Evolutionary conservation across 202 grass and related monocot species (phyloP), one percentile per base, ranked within the genome.

Genomic region (Bolboschoenoplectus hybrid): DNA sequence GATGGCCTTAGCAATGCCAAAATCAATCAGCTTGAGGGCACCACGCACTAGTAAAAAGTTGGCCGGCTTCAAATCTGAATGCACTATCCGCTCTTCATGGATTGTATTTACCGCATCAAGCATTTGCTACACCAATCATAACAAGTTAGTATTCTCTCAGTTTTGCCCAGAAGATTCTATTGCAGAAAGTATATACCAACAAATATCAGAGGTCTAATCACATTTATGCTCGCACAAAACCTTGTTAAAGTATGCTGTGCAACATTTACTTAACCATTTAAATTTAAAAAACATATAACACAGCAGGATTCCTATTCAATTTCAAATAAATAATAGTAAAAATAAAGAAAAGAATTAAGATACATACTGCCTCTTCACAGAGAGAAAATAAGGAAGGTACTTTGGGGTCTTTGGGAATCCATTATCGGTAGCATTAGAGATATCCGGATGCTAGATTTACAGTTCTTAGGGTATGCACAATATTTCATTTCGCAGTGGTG

Each of bases 1-100:
- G 93, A 97, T 99, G 63, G 93, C 93, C 92, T 99, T 99, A 47
- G 97, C 97, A 58, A 99, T 97, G 68, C 97, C 93, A 80, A 99
- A 99, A 82, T 99, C 92, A 58, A 97, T 97, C 53, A 99, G 86
- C 87, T 99, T 94, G 61, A 99, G 85, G 1, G 90, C 87, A 13
- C 92, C 97, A 60, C 86, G 91, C 44, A 99, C 93, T 7, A 93
- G 86, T 80, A 99, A 88, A 84, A 99, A 99, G 76, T 97, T 99
- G 38, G 97, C 92, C 50, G 93, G 97, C 81, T 99, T 99, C 86
- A 99, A 84, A 90, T 99, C 93, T 1, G 97, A 99, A 85, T 97
- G 97, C 60, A 97, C 97, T 55, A 97, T 99, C 41, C 92, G 85
- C 70, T 96, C 93, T 40, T 97, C 92, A 61, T 97, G 93, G 80